Conservation (phyloP, 305 asterid genomes). For the Fraxinus nigra region DNA sequence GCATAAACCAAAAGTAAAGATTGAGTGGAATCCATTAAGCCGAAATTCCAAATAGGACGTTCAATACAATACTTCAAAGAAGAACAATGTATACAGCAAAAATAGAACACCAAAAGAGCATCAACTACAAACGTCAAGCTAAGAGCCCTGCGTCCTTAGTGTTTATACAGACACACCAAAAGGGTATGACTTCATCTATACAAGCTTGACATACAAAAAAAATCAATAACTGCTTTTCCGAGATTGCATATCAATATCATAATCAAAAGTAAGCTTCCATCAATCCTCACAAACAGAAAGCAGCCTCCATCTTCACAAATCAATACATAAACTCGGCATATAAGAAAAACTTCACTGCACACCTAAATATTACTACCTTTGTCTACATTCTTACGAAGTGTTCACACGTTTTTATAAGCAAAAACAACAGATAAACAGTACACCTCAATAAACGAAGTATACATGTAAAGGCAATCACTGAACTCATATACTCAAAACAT, state of each 20-base stretch:
- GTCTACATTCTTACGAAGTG: not conserved
- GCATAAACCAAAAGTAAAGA: not conserved
- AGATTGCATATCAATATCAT: not conserved
- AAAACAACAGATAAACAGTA: not conserved
- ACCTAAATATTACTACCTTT: not conserved
- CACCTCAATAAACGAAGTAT: not conserved
- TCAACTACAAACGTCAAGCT: not conserved
- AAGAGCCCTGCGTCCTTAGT: not conserved
- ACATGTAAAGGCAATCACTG: too few species aligned
- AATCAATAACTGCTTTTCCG: not conserved
- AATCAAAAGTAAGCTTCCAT: not conserved
- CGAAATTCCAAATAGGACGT: not conserved
- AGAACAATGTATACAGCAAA: not conserved
- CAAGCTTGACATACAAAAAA: not conserved
- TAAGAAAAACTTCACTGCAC: not conserved
- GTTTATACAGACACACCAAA: not conserved
- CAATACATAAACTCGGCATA: not conserved
- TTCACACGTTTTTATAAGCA: not conserved
- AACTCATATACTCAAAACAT: too few species aligned
- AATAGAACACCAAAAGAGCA: not conserved
- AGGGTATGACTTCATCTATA: not conserved
- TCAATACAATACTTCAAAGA: not conserved
- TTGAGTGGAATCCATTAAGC: not conserved
- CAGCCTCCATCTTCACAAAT: not conserved
- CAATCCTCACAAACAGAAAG: not conserved